Evolutionary conservation across 2,329 filamentous ascomycete species (phyloP).

Genomic region (Akanthomyces dipterigenus): DNA sequence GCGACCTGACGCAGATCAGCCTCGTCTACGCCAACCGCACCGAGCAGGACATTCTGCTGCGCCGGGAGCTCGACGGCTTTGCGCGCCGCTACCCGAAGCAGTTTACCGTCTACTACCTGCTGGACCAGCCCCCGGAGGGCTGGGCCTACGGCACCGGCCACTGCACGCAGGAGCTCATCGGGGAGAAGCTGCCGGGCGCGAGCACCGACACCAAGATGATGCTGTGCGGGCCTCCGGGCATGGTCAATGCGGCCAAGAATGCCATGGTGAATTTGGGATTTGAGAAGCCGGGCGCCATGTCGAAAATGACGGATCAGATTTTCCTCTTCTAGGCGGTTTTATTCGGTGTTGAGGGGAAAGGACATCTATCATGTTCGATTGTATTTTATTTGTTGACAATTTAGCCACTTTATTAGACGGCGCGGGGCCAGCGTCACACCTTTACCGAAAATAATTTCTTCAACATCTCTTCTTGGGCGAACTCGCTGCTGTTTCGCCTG

Average conservation of each 20-base stretch:
- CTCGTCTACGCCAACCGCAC: slow-evolving; percentile 54
- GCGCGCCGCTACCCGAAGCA: slow-evolving; percentile 44
- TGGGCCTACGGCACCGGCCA: slow-evolving; percentile 46
- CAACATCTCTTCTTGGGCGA: too few relatives aligned
- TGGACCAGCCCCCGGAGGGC: slow-evolving; percentile 37
- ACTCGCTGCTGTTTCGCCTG: too few relatives aligned
- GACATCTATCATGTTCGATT: background rate
- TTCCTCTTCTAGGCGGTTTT: slow-evolving; percentile 40
- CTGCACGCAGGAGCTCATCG: slow-evolving; percentile 45
- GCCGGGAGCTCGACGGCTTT: slow-evolving; percentile 47
- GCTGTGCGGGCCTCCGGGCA: slow-evolving; percentile 51
- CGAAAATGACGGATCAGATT: slow-evolving; percentile 48
- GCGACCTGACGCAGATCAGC: slow-evolving; percentile 45
- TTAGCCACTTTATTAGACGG: background rate
- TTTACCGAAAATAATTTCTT: too few relatives aligned
- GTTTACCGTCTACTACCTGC: slow-evolving; percentile 48
- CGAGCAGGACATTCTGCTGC: slow-evolving; percentile 53
- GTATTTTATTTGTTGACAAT: background rate
- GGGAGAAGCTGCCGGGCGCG: slow-evolving; percentile 44
- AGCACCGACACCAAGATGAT: slow-evolving; percentile 1
- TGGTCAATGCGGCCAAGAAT: slow-evolving; percentile 52
- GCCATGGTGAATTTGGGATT: slow-evolving; percentile 43
- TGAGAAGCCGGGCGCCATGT: slow-evolving; percentile 39
- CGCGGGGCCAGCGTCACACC: background rate
- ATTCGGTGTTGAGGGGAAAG: background rate